Conservation (phyloP, 2,329 filamentous ascomycete genomes). For the Metarhizium brunneum region DNA sequence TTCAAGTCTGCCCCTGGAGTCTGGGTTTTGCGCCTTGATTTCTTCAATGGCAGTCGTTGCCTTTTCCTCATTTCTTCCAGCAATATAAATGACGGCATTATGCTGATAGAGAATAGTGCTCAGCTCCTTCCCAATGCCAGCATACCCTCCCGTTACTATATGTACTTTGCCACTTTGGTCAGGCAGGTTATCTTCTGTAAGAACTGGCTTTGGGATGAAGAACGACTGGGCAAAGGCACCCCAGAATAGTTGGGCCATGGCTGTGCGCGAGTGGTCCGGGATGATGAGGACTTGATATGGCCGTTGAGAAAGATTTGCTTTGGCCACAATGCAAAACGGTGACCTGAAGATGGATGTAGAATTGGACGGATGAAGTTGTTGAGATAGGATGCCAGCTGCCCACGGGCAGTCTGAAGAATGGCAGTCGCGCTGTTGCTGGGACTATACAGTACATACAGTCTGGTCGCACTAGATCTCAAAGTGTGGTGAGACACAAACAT, state of each 20-base stretch:
- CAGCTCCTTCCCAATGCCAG: conserved; percentile 41
- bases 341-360: background rate
- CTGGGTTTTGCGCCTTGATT: conserved; percentile 27
- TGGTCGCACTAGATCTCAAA: too few species aligned
- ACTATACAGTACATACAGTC: too few species aligned
- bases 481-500: too few species aligned
- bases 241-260: background rate
- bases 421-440: too few species aligned
- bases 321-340: background rate
- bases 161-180: conserved; percentile 25
- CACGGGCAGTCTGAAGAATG: too few species aligned
- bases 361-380: too few species aligned
- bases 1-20: conserved; percentile 28
- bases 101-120: conserved; percentile 42
- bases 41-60: conserved; percentile 32
- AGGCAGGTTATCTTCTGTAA: conserved; percentile 5
- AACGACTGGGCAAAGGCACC: background rate
- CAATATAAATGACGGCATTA: conserved; percentile 47
- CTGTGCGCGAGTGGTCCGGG: background rate
- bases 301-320: background rate
- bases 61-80: conserved; percentile 37
- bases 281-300: background rate
- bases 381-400: too few species aligned
- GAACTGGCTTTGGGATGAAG: conserved; percentile 4
- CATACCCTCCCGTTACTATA: conserved; percentile 38